Percentiles rank a stretch among this genome's conserved stretches.
These are phyloP conservation scores for Amanita pseudoporphyria DNA, from an alignment of 768 basidiomycete species.

Conservation along the genomic window DNA sequence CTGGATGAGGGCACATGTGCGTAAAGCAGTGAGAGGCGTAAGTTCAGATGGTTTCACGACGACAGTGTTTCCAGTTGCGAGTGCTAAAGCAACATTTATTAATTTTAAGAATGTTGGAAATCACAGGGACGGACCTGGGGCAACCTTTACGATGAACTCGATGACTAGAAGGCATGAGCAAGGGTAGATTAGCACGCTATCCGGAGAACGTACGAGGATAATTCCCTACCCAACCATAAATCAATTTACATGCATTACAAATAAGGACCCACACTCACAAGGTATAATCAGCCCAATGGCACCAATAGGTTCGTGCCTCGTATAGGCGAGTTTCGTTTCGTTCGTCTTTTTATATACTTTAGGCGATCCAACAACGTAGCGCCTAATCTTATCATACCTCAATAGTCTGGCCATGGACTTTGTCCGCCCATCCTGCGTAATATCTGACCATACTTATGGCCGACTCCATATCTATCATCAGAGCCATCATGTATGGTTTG, in stretches of 20 bases:
- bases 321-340: conserved; percentile 25
- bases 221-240: conserved; percentile 47
- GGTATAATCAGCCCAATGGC: conserved; percentile 47
- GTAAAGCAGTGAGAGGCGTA: conserved; percentile 63
- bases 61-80: conserved; percentile 74
- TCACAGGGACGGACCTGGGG: not conserved
- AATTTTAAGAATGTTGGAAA: not conserved
- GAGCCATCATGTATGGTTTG: not conserved
- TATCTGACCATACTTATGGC: conserved; percentile 38
- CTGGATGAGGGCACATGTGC: conserved; percentile 42
- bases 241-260: not conserved
- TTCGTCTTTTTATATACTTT: not conserved
- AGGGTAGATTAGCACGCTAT: too few relatives aligned
- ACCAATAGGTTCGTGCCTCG: conserved; percentile 53
- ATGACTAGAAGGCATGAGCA: conserved; percentile 23
- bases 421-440: conserved; percentile 90
- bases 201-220: conserved; percentile 35
- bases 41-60: conserved; percentile 77
- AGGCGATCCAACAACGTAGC: not conserved
- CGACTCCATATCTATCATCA: not conserved
- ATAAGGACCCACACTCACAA: conserved; percentile 21
- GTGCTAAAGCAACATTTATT: conserved; percentile 28
- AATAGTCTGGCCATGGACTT: conserved; percentile 66
- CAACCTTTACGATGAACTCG: conserved; percentile 69
- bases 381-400: conserved; percentile 28